Conservation (phyloP, 495 filamentous ascomycete species). For the Penicillium mononematosum region DNA sequence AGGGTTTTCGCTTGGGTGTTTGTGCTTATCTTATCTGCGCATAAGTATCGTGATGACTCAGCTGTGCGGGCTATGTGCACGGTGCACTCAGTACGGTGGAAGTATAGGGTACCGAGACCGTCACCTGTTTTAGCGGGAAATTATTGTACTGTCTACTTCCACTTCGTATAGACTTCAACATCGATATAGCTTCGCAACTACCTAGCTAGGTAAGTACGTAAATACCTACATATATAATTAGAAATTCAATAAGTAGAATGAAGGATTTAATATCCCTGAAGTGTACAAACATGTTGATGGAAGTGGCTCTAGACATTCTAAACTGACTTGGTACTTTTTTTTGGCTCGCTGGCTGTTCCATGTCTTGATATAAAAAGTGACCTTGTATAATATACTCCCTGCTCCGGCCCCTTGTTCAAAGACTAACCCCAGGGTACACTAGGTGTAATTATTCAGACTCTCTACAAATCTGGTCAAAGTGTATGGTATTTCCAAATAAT, state of each 20-base stretch:
- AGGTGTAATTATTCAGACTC: background rate
- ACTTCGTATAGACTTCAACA: background rate
- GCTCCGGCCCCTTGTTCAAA: background rate
- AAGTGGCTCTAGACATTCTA: background rate
- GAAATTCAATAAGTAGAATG: background rate
- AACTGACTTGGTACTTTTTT: background rate
- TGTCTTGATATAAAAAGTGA: background rate
- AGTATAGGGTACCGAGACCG: background rate
- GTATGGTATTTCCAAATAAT: background rate
- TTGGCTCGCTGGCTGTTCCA: background rate
- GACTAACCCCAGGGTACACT: background rate
- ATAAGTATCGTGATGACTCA: constrained; percentile 40
- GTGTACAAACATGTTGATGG: background rate
- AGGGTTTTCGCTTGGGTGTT: constrained; percentile 52
- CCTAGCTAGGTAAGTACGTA: background rate
- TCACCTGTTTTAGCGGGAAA: background rate
- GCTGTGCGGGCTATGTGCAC: background rate
- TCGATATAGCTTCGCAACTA: background rate
- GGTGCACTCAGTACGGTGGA: background rate
- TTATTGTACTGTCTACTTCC: background rate
- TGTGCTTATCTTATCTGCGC: constrained; percentile 53
- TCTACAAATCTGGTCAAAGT: background rate
- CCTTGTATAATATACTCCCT: background rate
- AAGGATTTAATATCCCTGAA: background rate
- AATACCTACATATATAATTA: background rate